Evolutionary conservation across 2,329 filamentous ascomycete genomes (phyloP).

Genomic region (Aspergillus arachidicola): DNA sequence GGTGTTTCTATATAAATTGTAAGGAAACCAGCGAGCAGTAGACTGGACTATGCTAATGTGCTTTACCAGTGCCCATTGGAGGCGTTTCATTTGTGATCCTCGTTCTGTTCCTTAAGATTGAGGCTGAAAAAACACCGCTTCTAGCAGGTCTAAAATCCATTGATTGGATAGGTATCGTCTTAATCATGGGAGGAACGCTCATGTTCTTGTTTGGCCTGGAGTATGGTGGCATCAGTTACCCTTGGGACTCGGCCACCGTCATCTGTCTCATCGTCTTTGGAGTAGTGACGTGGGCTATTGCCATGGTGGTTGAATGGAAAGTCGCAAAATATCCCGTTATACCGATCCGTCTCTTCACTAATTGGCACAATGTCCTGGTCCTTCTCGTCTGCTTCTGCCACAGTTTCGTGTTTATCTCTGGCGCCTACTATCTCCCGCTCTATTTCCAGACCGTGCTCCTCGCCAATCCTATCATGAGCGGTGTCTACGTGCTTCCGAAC

Average conservation of each 20-base stretch:
- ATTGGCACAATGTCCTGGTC: constrained; percentile 65
- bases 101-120: constrained; percentile 62
- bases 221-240: constrained; percentile 74
- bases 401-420: constrained; percentile 75
- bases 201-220: constrained; percentile 87
- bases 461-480: constrained; percentile 68
- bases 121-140: constrained; percentile 63
- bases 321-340: constrained; percentile 77
- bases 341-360: constrained; percentile 70
- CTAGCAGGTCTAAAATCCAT: constrained; percentile 61
- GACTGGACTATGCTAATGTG: constrained; percentile 12
- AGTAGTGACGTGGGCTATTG: constrained; percentile 62
- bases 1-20: constrained; percentile 64
- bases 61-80: constrained; percentile 56
- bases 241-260: constrained; percentile 75
- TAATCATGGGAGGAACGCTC: constrained; percentile 74
- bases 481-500: constrained; percentile 73
- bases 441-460: constrained; percentile 81
- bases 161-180: constrained; percentile 64
- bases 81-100: constrained; percentile 61
- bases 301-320: constrained; percentile 72
- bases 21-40: constrained; percentile 3
- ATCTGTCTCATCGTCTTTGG: constrained; percentile 80
- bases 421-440: constrained; percentile 77
- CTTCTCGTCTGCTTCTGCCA: constrained; percentile 72